Evolutionary conservation across 2,329 filamentous ascomycete genomes (phyloP).

Genomic region (Meredithiella fracta): DNA sequence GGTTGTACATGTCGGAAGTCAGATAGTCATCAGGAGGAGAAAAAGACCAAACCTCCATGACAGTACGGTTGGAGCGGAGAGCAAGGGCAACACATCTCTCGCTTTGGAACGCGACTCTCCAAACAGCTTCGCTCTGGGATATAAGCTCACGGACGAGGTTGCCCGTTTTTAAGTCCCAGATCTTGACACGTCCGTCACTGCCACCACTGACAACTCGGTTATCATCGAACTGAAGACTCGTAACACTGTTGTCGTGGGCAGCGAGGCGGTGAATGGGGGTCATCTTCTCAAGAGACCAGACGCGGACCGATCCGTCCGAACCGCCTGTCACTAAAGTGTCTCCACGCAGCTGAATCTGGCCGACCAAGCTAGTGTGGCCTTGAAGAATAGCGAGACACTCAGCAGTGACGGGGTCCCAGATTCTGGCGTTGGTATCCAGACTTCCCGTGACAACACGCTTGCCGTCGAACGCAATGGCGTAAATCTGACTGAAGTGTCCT

Average conservation of each 20-base stretch:
- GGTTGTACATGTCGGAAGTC: constrained; percentile 46
- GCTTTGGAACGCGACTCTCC: constrained; percentile 94
- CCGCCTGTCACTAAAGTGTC: constrained; percentile 92
- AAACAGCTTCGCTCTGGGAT: constrained; percentile 82
- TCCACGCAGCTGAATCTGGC: constrained; percentile 87
- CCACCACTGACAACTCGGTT: constrained; percentile 89
- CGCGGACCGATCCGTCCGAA: constrained; percentile 85
- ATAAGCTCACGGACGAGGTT: constrained; percentile 82
- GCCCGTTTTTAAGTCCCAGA: constrained; percentile 91
- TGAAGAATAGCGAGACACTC: constrained; percentile 84
- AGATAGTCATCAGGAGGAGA: constrained; percentile 40
- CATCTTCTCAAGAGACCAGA: constrained; percentile 88
- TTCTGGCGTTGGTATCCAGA: constrained; percentile 87
- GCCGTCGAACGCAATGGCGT: constrained; percentile 94
- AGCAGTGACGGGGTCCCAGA: constrained; percentile 88
- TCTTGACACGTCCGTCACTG: constrained; percentile 93
- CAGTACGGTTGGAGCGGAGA: constrained; percentile 64
- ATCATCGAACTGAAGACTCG: constrained; percentile 92
- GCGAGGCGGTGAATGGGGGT: constrained; percentile 85
- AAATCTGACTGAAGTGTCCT: constrained; percentile 97
- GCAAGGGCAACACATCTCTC: constrained; percentile 97
- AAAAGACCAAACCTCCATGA: constrained; percentile 99
- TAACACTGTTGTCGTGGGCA: constrained; percentile 96
- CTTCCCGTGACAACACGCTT: constrained; percentile 86
- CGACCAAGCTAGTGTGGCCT: constrained; percentile 90